Evolutionary conservation across 2,329 filamentous ascomycete genomes (phyloP).

Genomic region (Cytospora mali): DNA sequence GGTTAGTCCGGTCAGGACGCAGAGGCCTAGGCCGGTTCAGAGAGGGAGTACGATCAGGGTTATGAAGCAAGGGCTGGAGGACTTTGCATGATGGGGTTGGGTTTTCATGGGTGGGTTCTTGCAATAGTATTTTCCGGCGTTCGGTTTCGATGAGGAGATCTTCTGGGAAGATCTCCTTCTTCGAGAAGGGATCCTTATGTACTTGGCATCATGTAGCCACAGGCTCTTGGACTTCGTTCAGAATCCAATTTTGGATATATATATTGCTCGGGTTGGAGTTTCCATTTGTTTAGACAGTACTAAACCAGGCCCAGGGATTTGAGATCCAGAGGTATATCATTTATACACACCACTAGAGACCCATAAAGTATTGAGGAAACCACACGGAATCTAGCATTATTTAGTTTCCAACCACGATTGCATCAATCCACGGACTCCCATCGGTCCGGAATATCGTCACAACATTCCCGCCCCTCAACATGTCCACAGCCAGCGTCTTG

Average conservation of each 20-base stretch:
- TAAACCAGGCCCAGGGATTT: too few relatives aligned
- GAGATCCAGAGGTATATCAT: too few relatives aligned
- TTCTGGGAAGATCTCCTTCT: not conserved
- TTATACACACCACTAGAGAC: too few relatives aligned
- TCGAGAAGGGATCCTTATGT: not conserved
- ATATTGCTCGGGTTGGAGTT: too few relatives aligned
- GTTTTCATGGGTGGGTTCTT: not conserved
- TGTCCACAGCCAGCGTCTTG: not conserved
- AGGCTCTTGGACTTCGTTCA: too few relatives aligned
- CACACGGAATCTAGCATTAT: too few relatives aligned
- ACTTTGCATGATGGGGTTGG: conserved; percentile 8
- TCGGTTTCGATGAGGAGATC: not conserved
- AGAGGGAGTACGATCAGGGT: conserved; percentile 24
- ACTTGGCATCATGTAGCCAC: too few relatives aligned
- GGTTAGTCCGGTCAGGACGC: conserved; percentile 8
- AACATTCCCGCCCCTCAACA: not conserved
- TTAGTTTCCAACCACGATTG: too few relatives aligned
- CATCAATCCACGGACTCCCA: not conserved
- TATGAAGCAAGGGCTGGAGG: conserved; percentile 13
- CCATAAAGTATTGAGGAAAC: too few relatives aligned
- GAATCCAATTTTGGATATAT: too few relatives aligned
- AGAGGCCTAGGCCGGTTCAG: conserved; percentile 7
- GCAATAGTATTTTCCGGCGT: not conserved
- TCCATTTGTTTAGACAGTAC: too few relatives aligned
- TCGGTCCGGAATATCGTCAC: not conserved